Percentiles rank a stretch among this genome's conserved stretches.
Conservation (phyloP, 495 filamentous ascomycete genomes). For the Haplographium delicatum region DNA sequence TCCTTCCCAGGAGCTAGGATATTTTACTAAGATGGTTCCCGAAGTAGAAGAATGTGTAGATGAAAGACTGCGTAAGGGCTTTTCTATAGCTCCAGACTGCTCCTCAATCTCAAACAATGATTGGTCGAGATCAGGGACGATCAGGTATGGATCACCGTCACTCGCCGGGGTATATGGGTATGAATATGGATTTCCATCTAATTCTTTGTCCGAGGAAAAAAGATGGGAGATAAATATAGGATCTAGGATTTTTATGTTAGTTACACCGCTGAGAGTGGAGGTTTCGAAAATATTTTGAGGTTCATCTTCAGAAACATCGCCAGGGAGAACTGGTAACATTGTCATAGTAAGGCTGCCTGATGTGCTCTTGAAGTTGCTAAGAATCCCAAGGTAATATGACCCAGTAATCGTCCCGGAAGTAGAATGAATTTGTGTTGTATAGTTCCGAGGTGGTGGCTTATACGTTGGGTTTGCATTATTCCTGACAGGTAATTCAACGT, state of each 20-base stretch:
- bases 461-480: neutral
- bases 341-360: slow-evolving; percentile 14
- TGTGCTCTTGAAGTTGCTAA: slow-evolving; percentile 11
- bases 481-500: slow-evolving; percentile 15
- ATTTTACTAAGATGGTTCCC: slow-evolving; percentile 1
- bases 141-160: slow-evolving; percentile 17
- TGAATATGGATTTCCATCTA: neutral
- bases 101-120: neutral
- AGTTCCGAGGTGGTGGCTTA: slow-evolving; percentile 19
- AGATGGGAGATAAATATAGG: slow-evolving; percentile 17
- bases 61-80: slow-evolving; percentile 11
- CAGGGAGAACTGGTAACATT: slow-evolving; percentile 14
- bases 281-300: slow-evolving; percentile 12
- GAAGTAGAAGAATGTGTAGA: slow-evolving; percentile 16
- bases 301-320: neutral
- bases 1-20: slow-evolving; percentile 22
- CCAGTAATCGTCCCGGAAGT: slow-evolving; percentile 18
- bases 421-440: slow-evolving; percentile 20
- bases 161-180: neutral
- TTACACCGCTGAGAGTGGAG: slow-evolving; percentile 13
- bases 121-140: neutral
- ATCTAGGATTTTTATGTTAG: slow-evolving; percentile 10
- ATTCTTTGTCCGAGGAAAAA: neutral
- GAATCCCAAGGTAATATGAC: slow-evolving; percentile 19
- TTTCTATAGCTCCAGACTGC: neutral